Evolutionary conservation across 306 rosid species (phyloP), one percentile per base, ranked within the genome.

Genomic region (Dryas drummondii): DNA sequence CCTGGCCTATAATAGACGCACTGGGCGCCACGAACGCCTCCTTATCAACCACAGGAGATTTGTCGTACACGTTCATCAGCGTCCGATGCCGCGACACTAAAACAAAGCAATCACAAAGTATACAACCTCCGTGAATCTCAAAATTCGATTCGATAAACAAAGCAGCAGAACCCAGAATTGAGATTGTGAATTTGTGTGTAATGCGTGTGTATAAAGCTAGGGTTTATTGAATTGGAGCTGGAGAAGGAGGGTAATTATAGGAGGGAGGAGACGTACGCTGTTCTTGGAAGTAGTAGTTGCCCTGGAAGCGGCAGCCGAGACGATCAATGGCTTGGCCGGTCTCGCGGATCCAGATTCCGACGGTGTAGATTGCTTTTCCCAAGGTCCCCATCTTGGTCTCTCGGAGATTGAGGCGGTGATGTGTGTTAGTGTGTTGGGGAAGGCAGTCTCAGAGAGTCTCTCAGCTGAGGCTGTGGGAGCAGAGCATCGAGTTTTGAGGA

Each of bases 301-400:
- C 96, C 63, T 93, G 98, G 73, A 93, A 90, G 26, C 97, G 98
- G 53, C 86, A 88, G 22, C 97, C 98, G 17, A 93, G 90, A 79
- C 97, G 98, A 83, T 94, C 98, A 19, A 91, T 48, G 84, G 98
- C 98, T 80, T 94, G 97, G 67, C 97, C 98, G 22, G 96, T 88
- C 79, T 94, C 98, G 56, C 98, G 96, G 91, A 94, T 91, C 98
- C 92, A 89, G 88, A 94, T 91, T 82, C 98, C 97, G 41, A 94
- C 91, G 72, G 92, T 68, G 93, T 94, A 94, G 79, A 94, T 79
- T 48, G 94, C 96, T 78, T 83, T 87, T 13, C 98, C 98, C 14
- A 93, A 8, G 5, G 96, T 91, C 74, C 96, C 98, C 98, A 93
- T 93, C 78, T 67, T n/a, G 37, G 7, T 10, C 48, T 42, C 48